Evolutionary conservation across 768 basidiomycete species (phyloP).

Genomic region (Russula lepida): DNA sequence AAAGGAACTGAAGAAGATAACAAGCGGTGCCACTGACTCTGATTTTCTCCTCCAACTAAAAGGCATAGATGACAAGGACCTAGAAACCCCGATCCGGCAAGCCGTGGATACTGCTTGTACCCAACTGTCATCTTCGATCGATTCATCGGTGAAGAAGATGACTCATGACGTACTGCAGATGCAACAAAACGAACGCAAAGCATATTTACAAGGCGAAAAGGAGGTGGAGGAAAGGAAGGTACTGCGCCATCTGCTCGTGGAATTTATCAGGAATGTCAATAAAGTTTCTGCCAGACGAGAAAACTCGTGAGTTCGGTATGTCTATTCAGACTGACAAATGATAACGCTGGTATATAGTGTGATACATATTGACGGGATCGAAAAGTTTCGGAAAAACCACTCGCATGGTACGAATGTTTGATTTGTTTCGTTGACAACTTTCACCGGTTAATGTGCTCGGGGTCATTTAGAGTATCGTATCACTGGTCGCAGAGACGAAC

Average conservation of each 20-base stretch:
- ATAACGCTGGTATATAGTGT: background rate
- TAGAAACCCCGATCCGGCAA: background rate
- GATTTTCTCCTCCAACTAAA: constrained; percentile 7
- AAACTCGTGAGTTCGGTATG: background rate
- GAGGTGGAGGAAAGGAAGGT: background rate
- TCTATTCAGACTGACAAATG: background rate
- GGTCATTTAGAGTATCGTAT: background rate
- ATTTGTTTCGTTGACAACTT: background rate
- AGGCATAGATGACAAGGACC: background rate
- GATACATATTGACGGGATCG: background rate
- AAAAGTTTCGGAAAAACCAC: background rate
- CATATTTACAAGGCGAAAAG: background rate
- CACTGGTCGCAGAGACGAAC: background rate
- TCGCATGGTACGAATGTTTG: background rate
- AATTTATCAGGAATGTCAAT: constrained; percentile 7
- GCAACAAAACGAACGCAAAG: constrained; percentile 3
- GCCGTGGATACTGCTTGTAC: background rate
- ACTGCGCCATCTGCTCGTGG: background rate
- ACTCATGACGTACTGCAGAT: background rate
- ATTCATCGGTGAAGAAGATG: background rate
- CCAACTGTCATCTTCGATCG: background rate
- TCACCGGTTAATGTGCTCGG: background rate
- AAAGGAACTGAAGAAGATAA: constrained; percentile 4
- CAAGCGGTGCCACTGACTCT: background rate
- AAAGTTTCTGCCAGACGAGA: background rate